Percentiles rank a stretch among this genome's conserved stretches.
phyloP scores from a whole-genome alignment of 2,329 filamentous ascomycete genomes.

The Huntiella omanensis region DNA sequence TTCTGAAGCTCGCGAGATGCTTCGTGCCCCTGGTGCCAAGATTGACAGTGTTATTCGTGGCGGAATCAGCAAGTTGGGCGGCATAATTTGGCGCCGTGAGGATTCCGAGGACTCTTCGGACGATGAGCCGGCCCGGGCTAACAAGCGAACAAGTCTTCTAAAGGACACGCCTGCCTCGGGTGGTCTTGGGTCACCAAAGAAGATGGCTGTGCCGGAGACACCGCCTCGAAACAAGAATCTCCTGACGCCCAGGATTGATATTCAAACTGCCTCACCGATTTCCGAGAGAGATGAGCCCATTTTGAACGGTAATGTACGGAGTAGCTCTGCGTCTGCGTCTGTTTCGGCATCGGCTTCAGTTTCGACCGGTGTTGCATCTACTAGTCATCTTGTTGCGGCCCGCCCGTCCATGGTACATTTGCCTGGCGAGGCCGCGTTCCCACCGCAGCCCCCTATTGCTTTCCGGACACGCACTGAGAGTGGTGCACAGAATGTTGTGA shows the following conservation, averaged over 20 bases:
- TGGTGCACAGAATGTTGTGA: slow-evolving; percentile 14
- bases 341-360: too few relatives aligned
- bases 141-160: background rate
- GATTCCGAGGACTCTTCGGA: slow-evolving; percentile 28
- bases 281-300: background rate
- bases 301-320: too few relatives aligned
- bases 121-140: slow-evolving; percentile 16
- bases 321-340: too few relatives aligned
- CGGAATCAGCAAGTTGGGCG: slow-evolving; percentile 36
- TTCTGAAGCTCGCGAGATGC: slow-evolving; percentile 42
- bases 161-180: background rate
- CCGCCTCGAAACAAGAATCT: too few relatives aligned
- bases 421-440: background rate
- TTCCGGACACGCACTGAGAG: slow-evolving; percentile 1
- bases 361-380: too few relatives aligned
- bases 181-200: background rate
- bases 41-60: slow-evolving; percentile 53
- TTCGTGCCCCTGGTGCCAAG: slow-evolving; percentile 45
- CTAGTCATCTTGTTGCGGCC: too few relatives aligned
- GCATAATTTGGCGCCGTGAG: slow-evolving; percentile 38
- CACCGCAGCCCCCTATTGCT: slow-evolving; percentile 10
- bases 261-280: slow-evolving; percentile 22
- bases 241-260: slow-evolving; percentile 20
- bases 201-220: too few relatives aligned
- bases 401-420: too few relatives aligned